Base-by-base conservation (phyloP, 805 yeast genomes). In the Nakazawaea anatomiae region DNA sequence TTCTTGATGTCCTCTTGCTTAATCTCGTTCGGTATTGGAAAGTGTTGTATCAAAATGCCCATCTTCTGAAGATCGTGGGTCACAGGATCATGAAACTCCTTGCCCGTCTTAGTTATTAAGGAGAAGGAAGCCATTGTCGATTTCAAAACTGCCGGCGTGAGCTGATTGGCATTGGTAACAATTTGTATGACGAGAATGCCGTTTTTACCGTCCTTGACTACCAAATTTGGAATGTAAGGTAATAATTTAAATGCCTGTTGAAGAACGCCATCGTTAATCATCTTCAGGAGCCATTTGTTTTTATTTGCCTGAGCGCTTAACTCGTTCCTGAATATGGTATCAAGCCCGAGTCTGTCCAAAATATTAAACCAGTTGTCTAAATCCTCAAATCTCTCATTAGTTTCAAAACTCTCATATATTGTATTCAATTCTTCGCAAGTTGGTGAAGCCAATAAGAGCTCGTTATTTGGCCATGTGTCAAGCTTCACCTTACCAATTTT, bases 351-450 rank as follows among this genome's bases (percentile, higher is more conserved):
- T 0, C 76, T 59, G 57, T 89, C 96, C 11, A 89, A 63, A 1
- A 81, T 69, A 1, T 87, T 85, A 64, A 89, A 89, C 96, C 96
- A 90, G 3, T 64, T 56, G 46, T 82, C 84, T 29, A 73, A 60
- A 54, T 82, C 83, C 8, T 69, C 73, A 55, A 78, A 76, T 38
- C 62, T 58, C 4, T 66, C 74, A 1, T 60, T 52, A 5, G 61
- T 67, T 5, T 62, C 58, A 57, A 87, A 79, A 6, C 80, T 62
- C 6, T 70, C 70, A 63, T 76, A 78, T 39, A 90, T 74, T 1
- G 79, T 60, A 4, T 66, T 64, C 4, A 90, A 71, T 61, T 89
- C 96, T 8, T 69, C 64, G 1, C 73, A 60, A 1, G 95, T 90
- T 0, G 96, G 96, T 0, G 94, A 85, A 1, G 79, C 66, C 25